These are phyloP conservation scores for Clarireedia homoeocarpa DNA, from an alignment of 2,329 filamentous ascomycete genomes.

Conservation along the genomic window DNA sequence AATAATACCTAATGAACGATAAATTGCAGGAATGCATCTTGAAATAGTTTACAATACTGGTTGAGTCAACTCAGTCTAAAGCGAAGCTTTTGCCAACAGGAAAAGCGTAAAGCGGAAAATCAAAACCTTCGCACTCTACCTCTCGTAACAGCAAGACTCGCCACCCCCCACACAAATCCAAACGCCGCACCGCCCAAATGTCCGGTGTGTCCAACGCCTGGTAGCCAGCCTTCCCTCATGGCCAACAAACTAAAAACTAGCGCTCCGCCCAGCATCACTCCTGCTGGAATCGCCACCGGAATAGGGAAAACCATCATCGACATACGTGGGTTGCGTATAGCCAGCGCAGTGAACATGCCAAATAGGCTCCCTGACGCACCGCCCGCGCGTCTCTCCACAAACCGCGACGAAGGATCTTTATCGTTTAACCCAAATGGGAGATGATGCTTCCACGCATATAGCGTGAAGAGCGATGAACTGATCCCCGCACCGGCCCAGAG, in stretches of 20 bases:
- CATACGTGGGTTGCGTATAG: neutral
- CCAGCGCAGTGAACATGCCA: neutral
- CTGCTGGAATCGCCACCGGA: neutral
- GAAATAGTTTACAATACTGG: too few species aligned
- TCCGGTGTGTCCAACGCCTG: neutral
- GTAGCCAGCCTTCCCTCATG: neutral
- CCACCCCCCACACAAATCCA: neutral
- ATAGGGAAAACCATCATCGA: neutral
- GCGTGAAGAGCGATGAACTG: neutral
- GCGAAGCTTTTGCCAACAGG: too few species aligned
- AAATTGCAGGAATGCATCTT: too few species aligned
- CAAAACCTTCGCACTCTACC: neutral
- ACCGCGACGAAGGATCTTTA: neutral
- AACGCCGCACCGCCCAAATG: slow-evolving; percentile 5
- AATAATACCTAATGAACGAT: too few species aligned
- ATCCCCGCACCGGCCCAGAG: slow-evolving; percentile 2
- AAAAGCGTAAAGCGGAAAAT: neutral
- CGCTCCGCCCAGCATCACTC: neutral
- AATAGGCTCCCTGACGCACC: slow-evolving; percentile 4
- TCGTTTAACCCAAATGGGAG: neutral
- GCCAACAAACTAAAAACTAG: neutral
- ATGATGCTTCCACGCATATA: neutral
- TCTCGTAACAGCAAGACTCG: neutral
- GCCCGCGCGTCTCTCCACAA: neutral
- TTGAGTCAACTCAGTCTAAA: too few species aligned